These are phyloP conservation scores for Gnomoniopsis smithogilvyi DNA, from an alignment of 2,329 filamentous ascomycete species.

Conservation along the genomic window DNA sequence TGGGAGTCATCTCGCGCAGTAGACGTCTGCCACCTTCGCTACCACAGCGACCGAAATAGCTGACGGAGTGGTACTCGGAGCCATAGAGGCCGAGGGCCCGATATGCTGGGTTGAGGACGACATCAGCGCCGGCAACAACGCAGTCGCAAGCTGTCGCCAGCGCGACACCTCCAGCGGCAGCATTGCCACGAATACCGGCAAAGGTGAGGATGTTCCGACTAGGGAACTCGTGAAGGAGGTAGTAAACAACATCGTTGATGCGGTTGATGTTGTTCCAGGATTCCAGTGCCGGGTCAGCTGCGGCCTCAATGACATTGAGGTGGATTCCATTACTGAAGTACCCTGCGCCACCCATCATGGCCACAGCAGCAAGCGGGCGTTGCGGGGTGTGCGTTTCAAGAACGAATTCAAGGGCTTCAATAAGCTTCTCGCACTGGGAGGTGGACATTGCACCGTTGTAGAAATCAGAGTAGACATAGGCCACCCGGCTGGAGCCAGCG, in stretches of 20 bases:
- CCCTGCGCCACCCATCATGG: slow-evolving; percentile 35
- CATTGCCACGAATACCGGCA: slow-evolving; percentile 37
- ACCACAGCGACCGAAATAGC: slow-evolving; percentile 36
- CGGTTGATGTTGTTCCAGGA: slow-evolving; percentile 43
- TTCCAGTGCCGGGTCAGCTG: slow-evolving; percentile 32
- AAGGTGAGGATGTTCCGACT: slow-evolving; percentile 32
- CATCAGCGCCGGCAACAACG: slow-evolving; percentile 34
- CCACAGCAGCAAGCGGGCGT: slow-evolving; percentile 30
- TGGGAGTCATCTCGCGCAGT: slow-evolving; percentile 34
- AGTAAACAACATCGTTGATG: slow-evolving; percentile 38
- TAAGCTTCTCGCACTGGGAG: slow-evolving; percentile 33
- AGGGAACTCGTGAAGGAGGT: slow-evolving; percentile 35
- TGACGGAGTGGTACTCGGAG: slow-evolving; percentile 39
- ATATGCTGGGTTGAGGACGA: slow-evolving; percentile 40
- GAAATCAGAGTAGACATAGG: slow-evolving; percentile 39
- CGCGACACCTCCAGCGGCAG: slow-evolving; percentile 40
- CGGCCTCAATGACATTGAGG: slow-evolving; percentile 40
- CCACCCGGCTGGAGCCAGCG: slow-evolving; percentile 22
- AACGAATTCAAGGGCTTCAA: slow-evolving; percentile 33
- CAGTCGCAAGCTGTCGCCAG: slow-evolving; percentile 35
- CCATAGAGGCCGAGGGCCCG: slow-evolving; percentile 33
- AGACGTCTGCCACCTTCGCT: slow-evolving; percentile 26
- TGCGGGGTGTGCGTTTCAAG: slow-evolving; percentile 26
- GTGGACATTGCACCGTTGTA: slow-evolving; percentile 43
- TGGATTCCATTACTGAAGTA: slow-evolving; percentile 43